A percentile compares a stretch with the other conserved stretches of the same genome.
These are phyloP conservation scores for Cladosporium colombiae DNA, from an alignment of 2,329 filamentous ascomycete species.

Conservation along the genomic window DNA sequence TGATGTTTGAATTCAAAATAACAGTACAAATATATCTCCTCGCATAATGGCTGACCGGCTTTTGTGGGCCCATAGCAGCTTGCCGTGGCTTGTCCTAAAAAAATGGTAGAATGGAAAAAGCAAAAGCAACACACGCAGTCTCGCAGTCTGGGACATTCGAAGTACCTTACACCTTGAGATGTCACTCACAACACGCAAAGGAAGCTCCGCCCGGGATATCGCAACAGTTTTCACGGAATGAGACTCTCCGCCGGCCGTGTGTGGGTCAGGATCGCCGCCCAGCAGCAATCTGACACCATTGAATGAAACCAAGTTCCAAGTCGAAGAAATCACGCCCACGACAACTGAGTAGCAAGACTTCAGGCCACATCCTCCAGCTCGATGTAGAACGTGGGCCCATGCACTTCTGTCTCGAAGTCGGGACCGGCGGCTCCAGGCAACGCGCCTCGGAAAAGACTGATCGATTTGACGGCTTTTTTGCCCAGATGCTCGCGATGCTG, in stretches of 20 bases:
- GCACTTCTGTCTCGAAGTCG: too few species aligned
- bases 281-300: background rate
- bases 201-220: background rate
- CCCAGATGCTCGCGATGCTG: background rate
- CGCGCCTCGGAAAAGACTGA: background rate
- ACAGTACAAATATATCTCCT: background rate
- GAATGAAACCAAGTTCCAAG: background rate
- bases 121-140: background rate
- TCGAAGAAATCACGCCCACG: too few species aligned
- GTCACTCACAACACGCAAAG: background rate
- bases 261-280: background rate
- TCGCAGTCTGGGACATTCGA: background rate
- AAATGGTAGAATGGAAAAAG: too few species aligned
- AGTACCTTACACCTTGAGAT: too few species aligned
- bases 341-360: too few species aligned
- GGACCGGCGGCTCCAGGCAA: too few species aligned
- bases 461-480: background rate
- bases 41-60: background rate
- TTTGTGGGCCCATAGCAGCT: background rate
- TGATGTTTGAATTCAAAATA: background rate
- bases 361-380: background rate
- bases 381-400: background rate
- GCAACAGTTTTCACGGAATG: too few species aligned
- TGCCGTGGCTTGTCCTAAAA: background rate
- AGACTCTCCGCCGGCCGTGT: background rate